These are phyloP conservation scores for Aspergillus spinulosporus DNA, from an alignment of 2,329 filamentous ascomycete genomes.

Conservation along the genomic window DNA sequence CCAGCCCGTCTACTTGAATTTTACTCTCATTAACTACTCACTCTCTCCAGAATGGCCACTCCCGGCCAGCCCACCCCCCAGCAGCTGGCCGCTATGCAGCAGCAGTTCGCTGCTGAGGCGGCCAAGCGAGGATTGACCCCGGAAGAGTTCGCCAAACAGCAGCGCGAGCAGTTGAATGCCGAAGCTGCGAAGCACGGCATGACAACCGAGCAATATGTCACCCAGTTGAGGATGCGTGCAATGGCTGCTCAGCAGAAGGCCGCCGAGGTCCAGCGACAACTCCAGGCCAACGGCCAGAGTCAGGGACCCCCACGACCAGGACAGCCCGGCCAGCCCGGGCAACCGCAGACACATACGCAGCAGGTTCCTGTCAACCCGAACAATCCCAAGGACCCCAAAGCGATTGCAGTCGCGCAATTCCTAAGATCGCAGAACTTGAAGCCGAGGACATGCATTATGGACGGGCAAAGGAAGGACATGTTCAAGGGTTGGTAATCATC, in stretches of 20 bases:
- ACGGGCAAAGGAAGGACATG: constrained; percentile 97
- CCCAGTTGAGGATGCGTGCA: constrained; percentile 48
- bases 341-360: constrained; percentile 38
- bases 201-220: constrained; percentile 53
- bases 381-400: constrained; percentile 79
- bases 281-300: constrained; percentile 30
- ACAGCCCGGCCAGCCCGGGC: constrained; percentile 31
- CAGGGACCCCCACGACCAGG: constrained; percentile 7
- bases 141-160: constrained; percentile 73
- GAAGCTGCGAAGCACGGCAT: constrained; percentile 54
- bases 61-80: constrained; percentile 66
- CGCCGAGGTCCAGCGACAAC: constrained; percentile 37
- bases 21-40: not conserved
- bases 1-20: not conserved
- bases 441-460: constrained; percentile 84
- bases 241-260: constrained; percentile 47
- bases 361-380: constrained; percentile 50
- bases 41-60: constrained; percentile 35
- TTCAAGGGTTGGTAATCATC: constrained; percentile 69
- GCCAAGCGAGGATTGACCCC: constrained; percentile 81
- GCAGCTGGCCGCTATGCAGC: constrained; percentile 81
- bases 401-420: constrained; percentile 86
- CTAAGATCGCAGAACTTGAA: constrained; percentile 82
- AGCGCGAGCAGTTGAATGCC: constrained; percentile 47
- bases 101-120: constrained; percentile 78